Evolutionary conservation across 2,329 filamentous ascomycete species (phyloP), one percentile per base, ranked within the genome.

Genomic region (Karstenula rhodostoma): DNA sequence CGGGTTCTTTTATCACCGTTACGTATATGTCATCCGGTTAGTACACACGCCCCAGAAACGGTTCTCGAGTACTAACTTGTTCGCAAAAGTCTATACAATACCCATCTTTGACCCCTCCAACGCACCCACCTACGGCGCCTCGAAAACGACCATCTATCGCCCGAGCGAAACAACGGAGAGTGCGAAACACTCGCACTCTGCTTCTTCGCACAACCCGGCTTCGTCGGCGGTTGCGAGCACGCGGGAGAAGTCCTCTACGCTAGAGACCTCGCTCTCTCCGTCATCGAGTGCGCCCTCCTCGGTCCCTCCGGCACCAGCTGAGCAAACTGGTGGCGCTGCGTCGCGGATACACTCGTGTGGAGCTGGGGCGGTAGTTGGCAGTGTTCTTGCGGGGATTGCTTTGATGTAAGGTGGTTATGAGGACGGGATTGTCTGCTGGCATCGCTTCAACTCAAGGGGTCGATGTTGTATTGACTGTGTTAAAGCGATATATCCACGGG

Each of bases 21-120:
- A 59, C 57, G 15, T 56, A 42, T n/a, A 46, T 42, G 23, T 35
- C 29, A 17, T 25, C 29, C 33, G 42, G 57, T 59, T 15, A 25
- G 57, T 51, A 13, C 2, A 4, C 13, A 23, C 22, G 35, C 13
- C 22, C 23, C 15, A 3, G 13, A 22, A 23, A 9, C 42, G 6
- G 4, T n/a, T 32, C 12, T 10, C 19, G 25, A 13, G 19, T 37
- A 22, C 35, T 49, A 12, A 50, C 44, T 37, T 33, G 5, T n/a
- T 22, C 33, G 19, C 33, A 55, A 43, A 43, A n/a, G 13, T 40
- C n/a, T 42, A 43, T 15, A 59, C 57, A 7, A 59, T 59, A 35
- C 44, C 57, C 22, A 27, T 59, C 17, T 59, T 59, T 33, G 40
- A 59, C 35, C 51, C 57, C 17, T 42, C 50, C 17, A 59, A 40